These are phyloP conservation scores for Penicillium olsonii DNA, from an alignment of 2,329 filamentous ascomycete genomes.

Conservation along the genomic window DNA sequence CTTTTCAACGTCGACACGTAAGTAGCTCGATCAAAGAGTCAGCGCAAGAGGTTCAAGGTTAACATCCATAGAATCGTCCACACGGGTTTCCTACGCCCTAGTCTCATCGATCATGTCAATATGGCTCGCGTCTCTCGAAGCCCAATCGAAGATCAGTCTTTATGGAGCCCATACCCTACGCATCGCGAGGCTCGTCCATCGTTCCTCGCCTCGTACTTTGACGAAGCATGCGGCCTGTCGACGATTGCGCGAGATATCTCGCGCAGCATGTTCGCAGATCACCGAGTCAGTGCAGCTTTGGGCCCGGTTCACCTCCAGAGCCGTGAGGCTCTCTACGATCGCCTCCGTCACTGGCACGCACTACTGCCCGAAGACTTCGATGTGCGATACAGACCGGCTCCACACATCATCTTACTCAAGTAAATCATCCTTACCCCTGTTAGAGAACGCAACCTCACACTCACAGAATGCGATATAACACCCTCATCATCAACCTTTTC, in stretches of 20 bases:
- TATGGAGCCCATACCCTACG: constrained; percentile 37
- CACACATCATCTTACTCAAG: constrained; percentile 38
- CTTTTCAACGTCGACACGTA: constrained; percentile 43
- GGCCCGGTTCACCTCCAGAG: constrained; percentile 18
- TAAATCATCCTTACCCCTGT: constrained; percentile 13
- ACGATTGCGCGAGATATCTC: constrained; percentile 41
- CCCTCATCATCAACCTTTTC: constrained; percentile 39
- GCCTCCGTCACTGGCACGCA: constrained; percentile 33
- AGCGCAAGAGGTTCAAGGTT: neutral
- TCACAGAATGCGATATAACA: constrained; percentile 37
- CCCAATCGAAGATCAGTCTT: constrained; percentile 18
- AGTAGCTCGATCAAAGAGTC: constrained; percentile 9
- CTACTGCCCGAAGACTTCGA: constrained; percentile 32
- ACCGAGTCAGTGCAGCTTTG: constrained; percentile 5
- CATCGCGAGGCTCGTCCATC: constrained; percentile 30
- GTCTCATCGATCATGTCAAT: constrained; percentile 37
- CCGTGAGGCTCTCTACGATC: constrained; percentile 33
- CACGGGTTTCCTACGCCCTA: constrained; percentile 37
- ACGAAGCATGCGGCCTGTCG: constrained; percentile 36
- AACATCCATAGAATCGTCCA: constrained; percentile 36
- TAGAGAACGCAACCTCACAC: no score
- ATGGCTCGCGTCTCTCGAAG: constrained; percentile 22
- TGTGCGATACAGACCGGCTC: constrained; percentile 27
- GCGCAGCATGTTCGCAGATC: constrained; percentile 30
- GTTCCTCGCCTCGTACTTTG: constrained; percentile 34